Percentiles rank a stretch among this genome's conserved stretches.
Conservation (phyloP, 2,329 filamentous ascomycete genomes). For the Claviceps pazoutovae region DNA sequence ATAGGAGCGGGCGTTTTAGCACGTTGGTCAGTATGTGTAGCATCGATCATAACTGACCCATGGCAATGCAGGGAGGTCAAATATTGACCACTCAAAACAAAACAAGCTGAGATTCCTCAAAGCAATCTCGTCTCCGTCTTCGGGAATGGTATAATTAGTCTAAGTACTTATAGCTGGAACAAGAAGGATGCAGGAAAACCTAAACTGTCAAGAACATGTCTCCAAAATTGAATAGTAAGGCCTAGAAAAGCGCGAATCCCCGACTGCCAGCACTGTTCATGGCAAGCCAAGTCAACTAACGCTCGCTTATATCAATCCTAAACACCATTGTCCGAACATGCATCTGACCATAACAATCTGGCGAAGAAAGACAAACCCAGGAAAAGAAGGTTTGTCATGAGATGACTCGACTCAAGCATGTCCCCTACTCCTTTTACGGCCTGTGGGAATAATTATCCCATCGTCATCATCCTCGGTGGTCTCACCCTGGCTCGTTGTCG, state of each 20-base stretch:
- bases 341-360: neutral
- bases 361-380: neutral
- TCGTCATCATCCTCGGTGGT: slow-evolving; percentile 35
- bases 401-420: neutral
- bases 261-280: neutral
- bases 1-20: too few species aligned
- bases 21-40: too few species aligned
- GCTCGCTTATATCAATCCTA: neutral
- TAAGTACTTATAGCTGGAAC: neutral
- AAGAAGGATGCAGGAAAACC: neutral
- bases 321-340: neutral
- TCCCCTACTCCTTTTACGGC: neutral
- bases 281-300: neutral
- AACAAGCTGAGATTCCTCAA: too few species aligned
- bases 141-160: neutral
- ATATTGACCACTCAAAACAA: neutral
- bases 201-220: neutral
- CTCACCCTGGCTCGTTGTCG: slow-evolving; percentile 23
- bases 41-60: too few species aligned
- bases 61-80: too few species aligned
- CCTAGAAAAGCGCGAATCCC: neutral
- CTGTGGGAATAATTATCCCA: neutral
- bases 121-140: neutral
- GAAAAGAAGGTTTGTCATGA: neutral
- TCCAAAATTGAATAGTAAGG: neutral